phyloP scores from a whole-genome alignment of 2,329 filamentous ascomycete genomes.

The Arthrinium phaeospermum region DNA sequence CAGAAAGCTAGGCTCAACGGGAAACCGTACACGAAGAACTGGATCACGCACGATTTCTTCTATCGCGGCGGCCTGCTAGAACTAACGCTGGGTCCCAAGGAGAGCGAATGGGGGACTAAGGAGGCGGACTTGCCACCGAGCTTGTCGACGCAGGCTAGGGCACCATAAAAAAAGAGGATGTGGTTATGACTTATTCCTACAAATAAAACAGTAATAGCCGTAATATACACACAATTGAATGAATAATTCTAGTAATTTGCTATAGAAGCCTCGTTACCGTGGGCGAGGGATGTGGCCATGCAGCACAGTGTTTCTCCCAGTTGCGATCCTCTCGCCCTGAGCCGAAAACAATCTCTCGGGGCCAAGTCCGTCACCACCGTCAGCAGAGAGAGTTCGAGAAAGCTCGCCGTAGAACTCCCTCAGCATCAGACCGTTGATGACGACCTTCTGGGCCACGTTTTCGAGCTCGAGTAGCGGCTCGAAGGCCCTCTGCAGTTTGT shows the following conservation, averaged over 20 bases:
- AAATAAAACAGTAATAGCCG: too few species aligned
- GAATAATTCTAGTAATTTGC: neutral
- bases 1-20: slow-evolving; percentile 66
- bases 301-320: neutral
- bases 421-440: slow-evolving; percentile 5
- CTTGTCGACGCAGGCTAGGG: slow-evolving; percentile 30
- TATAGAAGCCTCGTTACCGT: neutral
- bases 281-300: neutral
- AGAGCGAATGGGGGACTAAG: slow-evolving; percentile 62
- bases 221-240: neutral
- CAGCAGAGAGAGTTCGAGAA: neutral
- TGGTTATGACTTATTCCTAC: neutral
- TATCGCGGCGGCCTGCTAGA: slow-evolving; percentile 64
- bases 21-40: slow-evolving; percentile 61
- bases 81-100: slow-evolving; percentile 61
- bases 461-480: slow-evolving; percentile 13
- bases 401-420: neutral
- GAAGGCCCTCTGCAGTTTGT: slow-evolving; percentile 15
- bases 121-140: slow-evolving; percentile 65
- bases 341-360: neutral
- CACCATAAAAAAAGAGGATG: neutral
- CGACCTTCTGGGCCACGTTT: neutral
- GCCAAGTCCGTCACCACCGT: neutral
- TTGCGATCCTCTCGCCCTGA: neutral
- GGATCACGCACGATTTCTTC: slow-evolving; percentile 70